Conservation (phyloP, 1,284 basidiomycete species). For the Leccinum colubrinum region DNA sequence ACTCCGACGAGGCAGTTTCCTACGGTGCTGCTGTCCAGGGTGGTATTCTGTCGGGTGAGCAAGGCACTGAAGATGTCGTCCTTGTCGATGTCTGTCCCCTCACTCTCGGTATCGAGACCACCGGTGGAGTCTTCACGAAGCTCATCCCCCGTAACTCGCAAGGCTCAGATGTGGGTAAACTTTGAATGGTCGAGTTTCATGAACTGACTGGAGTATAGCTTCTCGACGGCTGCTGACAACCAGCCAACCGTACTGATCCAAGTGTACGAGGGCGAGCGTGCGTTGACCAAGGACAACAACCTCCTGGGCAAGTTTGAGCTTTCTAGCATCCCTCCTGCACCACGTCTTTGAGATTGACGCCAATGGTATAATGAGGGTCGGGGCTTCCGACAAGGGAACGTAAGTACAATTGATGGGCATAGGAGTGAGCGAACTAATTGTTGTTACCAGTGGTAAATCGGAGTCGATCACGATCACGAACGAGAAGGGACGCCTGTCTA, state of each 20-base stretch:
- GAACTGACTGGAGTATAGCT: conserved; percentile 43
- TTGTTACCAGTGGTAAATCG: conserved; percentile 65
- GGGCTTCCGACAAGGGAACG: conserved; percentile 90
- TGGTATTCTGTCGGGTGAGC: conserved; percentile 91
- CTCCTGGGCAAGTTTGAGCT: conserved; percentile 96
- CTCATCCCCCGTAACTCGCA: conserved; percentile 96
- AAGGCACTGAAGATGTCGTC: conserved; percentile 82
- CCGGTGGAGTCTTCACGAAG: conserved; percentile 98
- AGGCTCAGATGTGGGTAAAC: conserved; percentile 79
- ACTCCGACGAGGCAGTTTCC: conserved; percentile 94
- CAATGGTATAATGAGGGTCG: conserved; percentile 90
- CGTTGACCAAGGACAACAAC: conserved; percentile 98
- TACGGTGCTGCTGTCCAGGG: conserved; percentile 98
- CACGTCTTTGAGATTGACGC: conserved; percentile 93
- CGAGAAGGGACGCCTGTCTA: conserved; percentile 80
- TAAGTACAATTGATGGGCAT: conserved; percentile 37
- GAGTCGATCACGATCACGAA: conserved; percentile 89
- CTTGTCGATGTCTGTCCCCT: conserved; percentile 96
- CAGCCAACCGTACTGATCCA: conserved; percentile 90
- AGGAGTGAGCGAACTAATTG: conserved; percentile 3
- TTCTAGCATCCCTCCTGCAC: conserved; percentile 88
- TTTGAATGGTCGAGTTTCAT: neutral
- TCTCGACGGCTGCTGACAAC: conserved; percentile 96
- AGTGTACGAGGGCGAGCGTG: conserved; percentile 94
- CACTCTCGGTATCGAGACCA: conserved; percentile 97